phyloP scores from a whole-genome alignment of 2,329 filamentous ascomycete genomes.

The Tolypocladium ovalisporum region DNA sequence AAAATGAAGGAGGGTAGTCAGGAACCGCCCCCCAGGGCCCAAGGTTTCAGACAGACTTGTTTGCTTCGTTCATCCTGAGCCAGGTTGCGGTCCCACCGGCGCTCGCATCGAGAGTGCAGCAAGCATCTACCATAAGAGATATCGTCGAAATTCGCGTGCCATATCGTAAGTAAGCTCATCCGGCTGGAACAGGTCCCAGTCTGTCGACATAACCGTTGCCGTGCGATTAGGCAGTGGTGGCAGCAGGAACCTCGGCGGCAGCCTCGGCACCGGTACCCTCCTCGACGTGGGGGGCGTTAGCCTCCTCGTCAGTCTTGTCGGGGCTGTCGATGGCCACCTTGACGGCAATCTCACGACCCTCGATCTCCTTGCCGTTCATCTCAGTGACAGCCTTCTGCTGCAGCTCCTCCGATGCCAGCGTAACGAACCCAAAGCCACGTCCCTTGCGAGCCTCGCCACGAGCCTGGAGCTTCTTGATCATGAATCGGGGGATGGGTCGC shows the following conservation, averaged over 20 bases:
- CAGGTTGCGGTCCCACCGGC: not conserved
- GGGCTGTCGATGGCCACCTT: slow-evolving; percentile 99
- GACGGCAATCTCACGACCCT: slow-evolving; percentile 97
- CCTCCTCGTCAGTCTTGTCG: slow-evolving; percentile 87
- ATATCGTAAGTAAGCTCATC: slow-evolving; percentile 26
- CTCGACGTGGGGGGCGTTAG: slow-evolving; percentile 41
- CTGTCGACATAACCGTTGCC: slow-evolving; percentile 12
- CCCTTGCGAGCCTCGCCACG: slow-evolving; percentile 98
- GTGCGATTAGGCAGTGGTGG: slow-evolving; percentile 19
- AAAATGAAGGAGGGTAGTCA: not conserved
- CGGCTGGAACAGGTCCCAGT: slow-evolving; percentile 13
- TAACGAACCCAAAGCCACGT: slow-evolving; percentile 97
- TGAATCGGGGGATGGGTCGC: slow-evolving; percentile 96
- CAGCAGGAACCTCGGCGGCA: slow-evolving; percentile 12
- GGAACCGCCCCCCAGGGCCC: not conserved
- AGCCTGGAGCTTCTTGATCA: slow-evolving; percentile 99
- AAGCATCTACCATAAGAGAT: slow-evolving; percentile 26
- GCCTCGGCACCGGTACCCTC: slow-evolving; percentile 31
- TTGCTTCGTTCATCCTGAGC: not conserved
- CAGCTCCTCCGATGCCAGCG: slow-evolving; percentile 84
- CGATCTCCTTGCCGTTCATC: slow-evolving; percentile 99
- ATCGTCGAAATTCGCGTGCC: slow-evolving; percentile 27
- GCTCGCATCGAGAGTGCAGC: slow-evolving; percentile 7
- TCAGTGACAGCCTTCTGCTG: slow-evolving; percentile 95
- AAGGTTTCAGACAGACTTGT: slow-evolving; percentile 3